These are phyloP conservation scores for Colletotrichum cereale DNA, from an alignment of 2,329 filamentous ascomycete genomes.

Conservation along the genomic window DNA sequence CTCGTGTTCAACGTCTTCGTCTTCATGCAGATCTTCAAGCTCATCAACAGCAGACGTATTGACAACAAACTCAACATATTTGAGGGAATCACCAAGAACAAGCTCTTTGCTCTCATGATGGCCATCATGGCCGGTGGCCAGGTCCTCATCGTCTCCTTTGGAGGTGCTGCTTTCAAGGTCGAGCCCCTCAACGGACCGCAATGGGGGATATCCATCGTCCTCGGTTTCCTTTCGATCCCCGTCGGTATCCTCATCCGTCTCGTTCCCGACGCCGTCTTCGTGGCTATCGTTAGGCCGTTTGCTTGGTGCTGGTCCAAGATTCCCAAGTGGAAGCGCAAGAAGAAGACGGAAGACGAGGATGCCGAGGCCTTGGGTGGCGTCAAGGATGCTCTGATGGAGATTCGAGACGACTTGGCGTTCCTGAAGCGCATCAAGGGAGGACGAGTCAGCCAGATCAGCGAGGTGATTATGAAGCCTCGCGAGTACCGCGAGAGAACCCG, in stretches of 20 bases:
- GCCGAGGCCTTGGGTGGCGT: slow-evolving; percentile 50
- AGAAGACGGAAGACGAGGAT: slow-evolving; percentile 45
- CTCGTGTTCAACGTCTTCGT: slow-evolving; percentile 87
- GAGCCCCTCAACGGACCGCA: slow-evolving; percentile 68
- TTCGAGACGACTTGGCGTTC: slow-evolving; percentile 72
- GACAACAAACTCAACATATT: slow-evolving; percentile 84
- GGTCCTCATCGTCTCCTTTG: slow-evolving; percentile 78
- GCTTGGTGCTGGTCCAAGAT: slow-evolving; percentile 38
- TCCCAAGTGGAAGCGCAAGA: slow-evolving; percentile 40
- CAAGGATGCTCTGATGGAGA: slow-evolving; percentile 62
- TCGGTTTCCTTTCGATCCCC: slow-evolving; percentile 75
- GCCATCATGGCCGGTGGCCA: slow-evolving; percentile 79
- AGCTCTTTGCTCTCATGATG: slow-evolving; percentile 78
- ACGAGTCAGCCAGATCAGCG: slow-evolving; percentile 70
- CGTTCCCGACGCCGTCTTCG: slow-evolving; percentile 39
- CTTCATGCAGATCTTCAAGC: slow-evolving; percentile 88
- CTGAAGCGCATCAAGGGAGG: slow-evolving; percentile 72
- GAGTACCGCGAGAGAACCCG: slow-evolving; percentile 50
- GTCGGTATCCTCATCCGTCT: slow-evolving; percentile 75
- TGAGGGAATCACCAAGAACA: slow-evolving; percentile 75
- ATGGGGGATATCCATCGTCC: slow-evolving; percentile 77
- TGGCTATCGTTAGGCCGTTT: slow-evolving; percentile 42
- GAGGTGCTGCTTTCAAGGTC: slow-evolving; percentile 71
- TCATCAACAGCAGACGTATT: slow-evolving; percentile 79
- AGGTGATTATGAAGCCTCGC: slow-evolving; percentile 67